These are phyloP conservation scores for Paramecium tetraurelia DNA, from an alignment of 73 alveolate genomes.

Conservation along the genomic window DNA sequence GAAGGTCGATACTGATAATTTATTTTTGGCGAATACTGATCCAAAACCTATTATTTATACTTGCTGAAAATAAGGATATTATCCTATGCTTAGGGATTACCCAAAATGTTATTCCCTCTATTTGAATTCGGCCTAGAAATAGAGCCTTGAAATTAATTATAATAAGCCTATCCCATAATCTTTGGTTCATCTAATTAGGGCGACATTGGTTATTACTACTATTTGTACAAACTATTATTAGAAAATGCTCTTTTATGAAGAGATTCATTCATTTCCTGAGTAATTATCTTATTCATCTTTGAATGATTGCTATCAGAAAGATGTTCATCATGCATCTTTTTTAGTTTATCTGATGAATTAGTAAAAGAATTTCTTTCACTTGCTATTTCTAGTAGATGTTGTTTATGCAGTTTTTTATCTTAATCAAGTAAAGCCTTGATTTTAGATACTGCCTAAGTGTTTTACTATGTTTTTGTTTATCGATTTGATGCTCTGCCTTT, in stretches of 20 bases:
- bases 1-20: background rate
- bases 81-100: background rate
- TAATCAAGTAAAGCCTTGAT: conserved; percentile 33
- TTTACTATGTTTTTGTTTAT: background rate
- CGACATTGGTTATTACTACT: background rate
- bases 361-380: background rate
- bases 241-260: background rate
- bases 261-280: background rate
- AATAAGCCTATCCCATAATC: background rate
- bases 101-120: background rate
- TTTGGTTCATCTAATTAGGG: conserved; percentile 11
- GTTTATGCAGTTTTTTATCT: background rate
- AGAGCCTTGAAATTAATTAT: conserved; percentile 24
- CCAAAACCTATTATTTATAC: background rate
- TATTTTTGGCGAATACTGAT: background rate
- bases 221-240: background rate
- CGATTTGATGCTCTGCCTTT: background rate
- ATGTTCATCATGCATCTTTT: background rate
- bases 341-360: background rate
- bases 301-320: background rate
- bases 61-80: background rate
- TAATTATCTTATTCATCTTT: background rate
- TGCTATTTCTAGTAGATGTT: background rate
- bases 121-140: background rate
- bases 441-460: conserved; percentile 5